A percentile compares a stretch with the other conserved stretches of the same genome.
Evolutionary conservation across 2,329 filamentous ascomycete species (phyloP).

Genomic region (Trichoderma cornu-damae): DNA sequence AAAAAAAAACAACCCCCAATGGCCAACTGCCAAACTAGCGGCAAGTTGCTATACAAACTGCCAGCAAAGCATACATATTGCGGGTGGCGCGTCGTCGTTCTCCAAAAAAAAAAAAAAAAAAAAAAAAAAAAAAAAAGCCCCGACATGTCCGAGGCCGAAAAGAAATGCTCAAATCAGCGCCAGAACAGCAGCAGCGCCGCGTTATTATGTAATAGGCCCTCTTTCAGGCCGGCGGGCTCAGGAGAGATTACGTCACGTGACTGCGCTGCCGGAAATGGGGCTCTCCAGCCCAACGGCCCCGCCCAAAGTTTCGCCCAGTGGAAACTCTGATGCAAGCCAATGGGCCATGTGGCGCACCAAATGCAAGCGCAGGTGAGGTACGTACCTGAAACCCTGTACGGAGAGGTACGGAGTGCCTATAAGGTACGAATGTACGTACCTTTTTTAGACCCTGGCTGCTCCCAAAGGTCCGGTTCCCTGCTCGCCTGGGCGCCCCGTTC

Average conservation of each 20-base stretch:
- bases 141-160: constrained; percentile 13
- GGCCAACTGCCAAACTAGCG: neutral
- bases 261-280: neutral
- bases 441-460: constrained; percentile 6
- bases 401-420: too few species aligned
- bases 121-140: too few species aligned
- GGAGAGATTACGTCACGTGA: constrained; percentile 15
- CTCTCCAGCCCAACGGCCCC: constrained; percentile 14
- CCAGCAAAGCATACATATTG: constrained; percentile 16
- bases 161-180: neutral
- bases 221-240: neutral
- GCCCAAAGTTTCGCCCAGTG: neutral
- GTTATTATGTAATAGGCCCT: constrained; percentile 3
- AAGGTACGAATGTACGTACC: neutral
- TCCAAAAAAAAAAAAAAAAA: too few species aligned
- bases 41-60: too few species aligned
- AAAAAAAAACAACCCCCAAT: too few species aligned
- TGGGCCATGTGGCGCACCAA: constrained; percentile 17
- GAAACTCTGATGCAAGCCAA: constrained; percentile 16
- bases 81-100: neutral
- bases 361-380: neutral
- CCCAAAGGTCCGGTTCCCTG: neutral
- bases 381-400: too few species aligned
- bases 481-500: constrained; percentile 4
- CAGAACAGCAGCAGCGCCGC: neutral